Conservation (phyloP, 306 rosid genomes). For the Ochetophila trinervis region DNA sequence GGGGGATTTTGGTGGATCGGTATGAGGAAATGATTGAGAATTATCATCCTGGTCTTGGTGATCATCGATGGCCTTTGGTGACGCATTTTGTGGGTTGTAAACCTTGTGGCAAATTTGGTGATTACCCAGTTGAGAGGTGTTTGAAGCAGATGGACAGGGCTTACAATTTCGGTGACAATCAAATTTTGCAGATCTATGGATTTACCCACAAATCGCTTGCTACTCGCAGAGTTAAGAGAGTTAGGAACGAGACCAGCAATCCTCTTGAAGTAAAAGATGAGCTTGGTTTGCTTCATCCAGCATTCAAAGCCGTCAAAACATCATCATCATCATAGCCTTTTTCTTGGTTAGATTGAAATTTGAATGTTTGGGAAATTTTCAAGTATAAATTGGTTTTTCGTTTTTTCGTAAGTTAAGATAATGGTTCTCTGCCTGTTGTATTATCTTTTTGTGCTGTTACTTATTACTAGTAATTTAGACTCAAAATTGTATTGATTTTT, state of each 20-base stretch:
- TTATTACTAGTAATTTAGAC: no score
- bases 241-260: slow-evolving; percentile 59
- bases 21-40: slow-evolving; percentile 81
- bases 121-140: slow-evolving; percentile 80
- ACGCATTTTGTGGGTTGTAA: slow-evolving; percentile 95
- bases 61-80: slow-evolving; percentile 89
- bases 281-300: slow-evolving; percentile 77
- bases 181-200: slow-evolving; percentile 80
- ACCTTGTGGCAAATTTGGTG: slow-evolving; percentile 91
- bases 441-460: no score
- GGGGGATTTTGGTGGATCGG: slow-evolving; percentile 84
- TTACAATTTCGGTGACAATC: slow-evolving; percentile 81
- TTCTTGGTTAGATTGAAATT: background rate
- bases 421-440: no score
- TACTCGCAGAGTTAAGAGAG: slow-evolving; percentile 65
- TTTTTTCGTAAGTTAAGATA: no score
- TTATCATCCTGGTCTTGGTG: slow-evolving; percentile 78
- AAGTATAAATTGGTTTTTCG: no score
- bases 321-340: slow-evolving; percentile 27
- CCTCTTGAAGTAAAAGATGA: slow-evolving; percentile 72
- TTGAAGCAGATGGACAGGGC: slow-evolving; percentile 91
- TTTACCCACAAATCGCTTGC: slow-evolving; percentile 62
- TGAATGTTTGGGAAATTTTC: background rate
- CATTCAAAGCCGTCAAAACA: slow-evolving; percentile 58
- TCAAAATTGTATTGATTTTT: no score